These are phyloP conservation scores for Spergularia bocconei DNA, from an alignment of 148 eudicot species.

Conservation along the genomic window DNA sequence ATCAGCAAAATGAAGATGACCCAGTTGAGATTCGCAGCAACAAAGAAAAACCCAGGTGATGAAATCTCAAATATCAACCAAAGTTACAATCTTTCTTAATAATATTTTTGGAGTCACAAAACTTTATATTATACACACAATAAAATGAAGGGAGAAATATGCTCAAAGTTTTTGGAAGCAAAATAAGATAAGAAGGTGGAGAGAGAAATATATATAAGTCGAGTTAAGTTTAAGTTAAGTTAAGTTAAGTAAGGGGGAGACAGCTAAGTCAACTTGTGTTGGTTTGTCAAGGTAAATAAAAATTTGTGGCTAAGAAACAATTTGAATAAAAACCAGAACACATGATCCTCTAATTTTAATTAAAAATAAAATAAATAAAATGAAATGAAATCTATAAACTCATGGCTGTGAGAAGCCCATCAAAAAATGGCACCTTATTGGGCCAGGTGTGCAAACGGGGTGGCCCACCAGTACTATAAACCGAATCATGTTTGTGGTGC, in stretches of 20 bases:
- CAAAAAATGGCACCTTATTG: constrained; percentile 18
- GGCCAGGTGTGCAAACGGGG: constrained; percentile 20
- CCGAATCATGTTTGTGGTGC: constrained; percentile 26
- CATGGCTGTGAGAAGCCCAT: constrained; percentile 35
- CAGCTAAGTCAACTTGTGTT: not conserved
- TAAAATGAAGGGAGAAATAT: not conserved
- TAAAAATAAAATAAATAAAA: not conserved
- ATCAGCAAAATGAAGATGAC: constrained; percentile 4
- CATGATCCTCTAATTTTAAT: not conserved
- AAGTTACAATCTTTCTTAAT: not conserved
- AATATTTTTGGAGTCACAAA: not conserved
- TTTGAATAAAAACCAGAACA: not conserved
- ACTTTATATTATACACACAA: not conserved
- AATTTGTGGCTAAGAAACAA: constrained; percentile 28
- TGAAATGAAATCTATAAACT: not conserved
- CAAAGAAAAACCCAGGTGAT: too few relatives aligned
- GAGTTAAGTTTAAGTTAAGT: too few relatives aligned
- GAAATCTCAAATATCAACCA: not conserved
- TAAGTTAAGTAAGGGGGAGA: not conserved
- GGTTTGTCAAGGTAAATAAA: not conserved
- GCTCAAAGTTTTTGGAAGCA: too few relatives aligned
- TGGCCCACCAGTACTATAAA: not conserved
- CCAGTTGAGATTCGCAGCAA: constrained; percentile 6
- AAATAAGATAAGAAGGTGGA: constrained; percentile 1
- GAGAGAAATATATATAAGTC: not conserved